Evolutionary conservation across 2,329 filamentous ascomycete species (phyloP).

Genomic region (Aspergillus sp.): DNA sequence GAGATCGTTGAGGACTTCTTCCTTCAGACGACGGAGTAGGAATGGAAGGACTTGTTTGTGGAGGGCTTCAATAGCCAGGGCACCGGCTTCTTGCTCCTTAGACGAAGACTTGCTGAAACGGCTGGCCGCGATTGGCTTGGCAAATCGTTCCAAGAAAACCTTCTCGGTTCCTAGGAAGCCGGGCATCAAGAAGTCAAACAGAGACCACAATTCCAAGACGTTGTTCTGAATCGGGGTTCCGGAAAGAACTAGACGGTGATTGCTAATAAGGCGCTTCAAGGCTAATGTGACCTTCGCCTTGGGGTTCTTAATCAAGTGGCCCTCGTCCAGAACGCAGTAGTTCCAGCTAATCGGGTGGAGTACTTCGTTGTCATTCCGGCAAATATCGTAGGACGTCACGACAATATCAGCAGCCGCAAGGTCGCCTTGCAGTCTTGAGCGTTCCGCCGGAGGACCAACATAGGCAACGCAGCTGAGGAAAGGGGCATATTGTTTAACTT

Average conservation of each 20-base stretch:
- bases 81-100: conserved; percentile 95
- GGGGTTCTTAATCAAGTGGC: conserved; percentile 97
- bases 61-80: conserved; percentile 91
- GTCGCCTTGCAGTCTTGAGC: conserved; percentile 59
- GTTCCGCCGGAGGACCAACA: conserved; percentile 77
- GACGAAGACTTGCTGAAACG: conserved; percentile 95
- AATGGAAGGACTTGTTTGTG: conserved; percentile 98
- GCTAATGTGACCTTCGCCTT: conserved; percentile 92
- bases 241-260: conserved; percentile 91
- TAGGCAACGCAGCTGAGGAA: conserved; percentile 87
- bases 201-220: conserved; percentile 89
- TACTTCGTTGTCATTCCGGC: conserved; percentile 85
- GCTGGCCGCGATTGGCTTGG: conserved; percentile 88
- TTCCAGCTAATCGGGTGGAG: conserved; percentile 85
- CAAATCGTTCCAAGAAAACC: conserved; percentile 91
- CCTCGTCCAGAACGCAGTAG: conserved; percentile 93
- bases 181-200: conserved; percentile 98
- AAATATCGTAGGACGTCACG: conserved; percentile 96
- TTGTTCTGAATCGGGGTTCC: conserved; percentile 98
- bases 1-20: conserved; percentile 91
- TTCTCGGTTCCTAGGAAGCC: conserved; percentile 94
- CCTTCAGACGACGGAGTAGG: conserved; percentile 88
- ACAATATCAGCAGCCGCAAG: conserved; percentile 81
- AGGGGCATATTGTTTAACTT: conserved; percentile 89
- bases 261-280: conserved; percentile 81